Evolutionary conservation across 768 basidiomycete species (phyloP).

Genomic region (Mycena indigotica): DNA sequence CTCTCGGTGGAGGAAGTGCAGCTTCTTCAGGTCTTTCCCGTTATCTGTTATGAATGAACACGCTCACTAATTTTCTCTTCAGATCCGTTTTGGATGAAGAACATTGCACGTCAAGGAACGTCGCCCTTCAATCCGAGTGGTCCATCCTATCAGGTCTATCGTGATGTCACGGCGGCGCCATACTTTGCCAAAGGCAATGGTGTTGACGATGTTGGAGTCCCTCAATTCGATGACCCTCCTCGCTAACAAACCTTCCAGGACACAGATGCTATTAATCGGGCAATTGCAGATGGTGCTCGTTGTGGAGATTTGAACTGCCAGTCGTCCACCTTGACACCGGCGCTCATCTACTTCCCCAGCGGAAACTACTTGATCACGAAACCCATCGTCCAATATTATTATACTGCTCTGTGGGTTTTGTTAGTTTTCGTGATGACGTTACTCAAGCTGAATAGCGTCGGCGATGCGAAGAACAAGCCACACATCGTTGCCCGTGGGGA

Average conservation of each 20-base stretch:
- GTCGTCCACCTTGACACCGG: constrained; percentile 45
- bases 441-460: constrained; percentile 17
- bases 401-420: constrained; percentile 29
- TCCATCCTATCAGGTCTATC: constrained; percentile 49
- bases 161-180: constrained; percentile 49
- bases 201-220: constrained; percentile 10
- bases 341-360: constrained; percentile 55
- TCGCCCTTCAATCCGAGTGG: constrained; percentile 47
- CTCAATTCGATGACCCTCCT: not conserved
- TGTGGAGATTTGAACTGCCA: constrained; percentile 43
- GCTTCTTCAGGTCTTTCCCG: not conserved
- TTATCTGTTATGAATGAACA: not conserved
- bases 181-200: constrained; percentile 49
- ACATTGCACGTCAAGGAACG: constrained; percentile 39
- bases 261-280: constrained; percentile 55
- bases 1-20: not conserved
- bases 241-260: not conserved
- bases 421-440: constrained; percentile 29
- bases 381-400: constrained; percentile 9
- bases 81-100: constrained; percentile 3
- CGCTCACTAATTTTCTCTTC: not conserved
- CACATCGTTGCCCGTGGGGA: constrained; percentile 32
- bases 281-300: constrained; percentile 48
- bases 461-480: constrained; percentile 35
- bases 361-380: constrained; percentile 32